Evolutionary conservation across 2,329 filamentous ascomycete species (phyloP).

Genomic region (Trichoderma polysporum): DNA sequence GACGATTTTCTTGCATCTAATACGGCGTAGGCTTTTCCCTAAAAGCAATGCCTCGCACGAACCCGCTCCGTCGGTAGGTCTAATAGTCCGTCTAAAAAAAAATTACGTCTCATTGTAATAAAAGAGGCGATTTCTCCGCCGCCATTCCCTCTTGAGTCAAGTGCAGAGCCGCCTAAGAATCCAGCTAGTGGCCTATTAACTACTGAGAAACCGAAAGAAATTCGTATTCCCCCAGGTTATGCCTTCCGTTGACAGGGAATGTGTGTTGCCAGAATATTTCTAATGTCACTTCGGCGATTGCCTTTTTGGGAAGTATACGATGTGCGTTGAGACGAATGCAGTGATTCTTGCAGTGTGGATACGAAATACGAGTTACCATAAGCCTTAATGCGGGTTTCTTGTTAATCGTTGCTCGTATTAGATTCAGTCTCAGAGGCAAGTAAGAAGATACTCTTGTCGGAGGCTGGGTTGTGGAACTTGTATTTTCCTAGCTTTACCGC

Average conservation of each 20-base stretch:
- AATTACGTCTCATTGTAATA: not conserved
- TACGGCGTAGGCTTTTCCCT: too few species aligned
- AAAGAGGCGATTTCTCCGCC: not conserved
- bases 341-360: not conserved
- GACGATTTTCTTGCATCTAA: not conserved
- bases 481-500: too few species aligned
- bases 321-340: not conserved
- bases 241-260: too few species aligned
- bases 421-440: not conserved
- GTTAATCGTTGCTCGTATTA: not conserved
- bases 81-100: not conserved
- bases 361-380: not conserved
- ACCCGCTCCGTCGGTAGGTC: not conserved
- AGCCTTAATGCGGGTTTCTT: not conserved
- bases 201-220: not conserved
- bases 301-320: not conserved
- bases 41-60: not conserved
- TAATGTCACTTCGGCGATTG: not conserved
- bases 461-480: not conserved
- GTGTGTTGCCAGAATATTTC: too few species aligned
- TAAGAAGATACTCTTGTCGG: not conserved
- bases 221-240: too few species aligned
- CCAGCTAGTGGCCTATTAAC: too few species aligned
- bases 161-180: not conserved
- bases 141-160: constrained; percentile 4